Conservation (phyloP, 2,329 filamentous ascomycete genomes). For the Aspergillus candidus region DNA sequence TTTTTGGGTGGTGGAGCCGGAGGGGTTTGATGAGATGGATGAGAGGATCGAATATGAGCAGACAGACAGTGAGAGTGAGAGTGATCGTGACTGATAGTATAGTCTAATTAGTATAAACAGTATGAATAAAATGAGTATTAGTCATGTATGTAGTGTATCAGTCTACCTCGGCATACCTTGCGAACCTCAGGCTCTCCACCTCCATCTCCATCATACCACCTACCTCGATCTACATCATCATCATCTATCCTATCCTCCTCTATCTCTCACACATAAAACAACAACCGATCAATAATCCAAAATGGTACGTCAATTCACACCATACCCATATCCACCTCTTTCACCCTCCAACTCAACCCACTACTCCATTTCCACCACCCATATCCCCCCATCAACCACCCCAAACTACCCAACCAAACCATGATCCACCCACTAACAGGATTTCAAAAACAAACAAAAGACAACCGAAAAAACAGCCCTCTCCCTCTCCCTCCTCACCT, state of each 20-base stretch:
- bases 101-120: neutral
- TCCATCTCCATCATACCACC: neutral
- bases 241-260: neutral
- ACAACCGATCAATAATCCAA: conserved; percentile 3
- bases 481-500: conserved; percentile 73
- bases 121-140: neutral
- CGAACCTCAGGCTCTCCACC: neutral
- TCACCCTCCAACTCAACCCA: neutral
- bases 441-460: too few species aligned
- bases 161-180: neutral
- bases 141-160: neutral
- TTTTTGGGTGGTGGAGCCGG: conserved; percentile 67
- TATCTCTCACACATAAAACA: neutral
- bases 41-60: conserved; percentile 1
- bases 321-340: neutral
- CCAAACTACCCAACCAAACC: neutral
- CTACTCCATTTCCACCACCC: neutral
- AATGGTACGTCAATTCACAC: conserved; percentile 14
- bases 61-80: conserved; percentile 1
- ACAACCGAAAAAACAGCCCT: conserved; percentile 52
- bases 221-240: neutral
- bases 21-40: conserved; percentile 49
- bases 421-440: neutral
- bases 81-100: neutral
- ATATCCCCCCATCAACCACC: neutral